Percentiles rank a stretch among this genome's conserved stretches.
phyloP scores from a whole-genome alignment of 768 basidiomycete genomes.

The Candolleomyces aberdarensis region DNA sequence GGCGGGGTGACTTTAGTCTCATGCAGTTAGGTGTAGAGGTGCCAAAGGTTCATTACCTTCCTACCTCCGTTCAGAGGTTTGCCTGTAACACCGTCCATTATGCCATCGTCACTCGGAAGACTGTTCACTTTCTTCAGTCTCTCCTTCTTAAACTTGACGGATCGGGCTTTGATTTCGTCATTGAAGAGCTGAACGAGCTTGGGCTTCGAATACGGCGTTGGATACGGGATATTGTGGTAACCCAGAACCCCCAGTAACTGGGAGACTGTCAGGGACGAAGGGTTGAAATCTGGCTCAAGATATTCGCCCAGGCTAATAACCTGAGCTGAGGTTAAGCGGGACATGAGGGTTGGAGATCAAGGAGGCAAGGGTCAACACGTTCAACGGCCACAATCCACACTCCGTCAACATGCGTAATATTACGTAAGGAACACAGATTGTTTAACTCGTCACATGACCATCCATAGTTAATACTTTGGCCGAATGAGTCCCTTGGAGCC shows the following conservation, averaged over 20 bases:
- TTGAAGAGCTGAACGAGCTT: conserved; percentile 78
- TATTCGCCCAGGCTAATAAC: conserved; percentile 75
- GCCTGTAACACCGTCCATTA: conserved; percentile 82
- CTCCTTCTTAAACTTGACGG: conserved; percentile 58
- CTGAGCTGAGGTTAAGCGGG: conserved; percentile 74
- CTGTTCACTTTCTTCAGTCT: conserved; percentile 64
- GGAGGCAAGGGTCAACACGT: conserved; percentile 1
- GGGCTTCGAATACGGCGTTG: conserved; percentile 72
- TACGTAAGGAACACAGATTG: background rate
- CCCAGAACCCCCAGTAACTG: conserved; percentile 76
- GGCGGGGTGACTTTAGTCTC: background rate
- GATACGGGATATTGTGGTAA: conserved; percentile 73
- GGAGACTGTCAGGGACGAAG: conserved; percentile 70
- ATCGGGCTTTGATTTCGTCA: conserved; percentile 64
- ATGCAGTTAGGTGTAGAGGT: background rate
- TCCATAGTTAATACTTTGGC: conserved; percentile 22
- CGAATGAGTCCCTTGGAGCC: conserved; percentile 31
- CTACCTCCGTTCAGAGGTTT: conserved; percentile 48
- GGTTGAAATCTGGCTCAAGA: conserved; percentile 75
- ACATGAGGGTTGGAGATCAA: conserved; percentile 42
- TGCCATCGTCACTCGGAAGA: conserved; percentile 77
- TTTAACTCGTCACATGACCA: background rate
- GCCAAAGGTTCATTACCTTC: conserved; percentile 34
- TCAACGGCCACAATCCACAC: conserved; percentile 8
- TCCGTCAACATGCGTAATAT: background rate